phyloP scores from a whole-genome alignment of 2,329 filamentous ascomycete species.

The Cladosporium colombiae region DNA sequence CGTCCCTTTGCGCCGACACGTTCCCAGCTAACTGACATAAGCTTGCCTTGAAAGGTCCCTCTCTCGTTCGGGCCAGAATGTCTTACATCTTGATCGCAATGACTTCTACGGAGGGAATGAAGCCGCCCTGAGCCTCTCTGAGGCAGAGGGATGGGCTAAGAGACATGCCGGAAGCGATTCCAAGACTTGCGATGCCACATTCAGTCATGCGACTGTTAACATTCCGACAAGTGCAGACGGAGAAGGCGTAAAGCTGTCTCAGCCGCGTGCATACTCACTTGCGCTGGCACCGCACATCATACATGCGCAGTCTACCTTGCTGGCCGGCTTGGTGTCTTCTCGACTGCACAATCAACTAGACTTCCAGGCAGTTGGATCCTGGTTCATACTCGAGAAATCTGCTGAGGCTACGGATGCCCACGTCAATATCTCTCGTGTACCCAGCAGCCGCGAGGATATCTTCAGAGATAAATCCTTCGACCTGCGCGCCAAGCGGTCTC shows the following conservation, averaged over 20 bases:
- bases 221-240: slow-evolving; percentile 32
- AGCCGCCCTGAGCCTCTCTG: slow-evolving; percentile 80
- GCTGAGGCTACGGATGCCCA: background rate
- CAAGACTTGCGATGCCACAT: slow-evolving; percentile 20
- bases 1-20: slow-evolving; percentile 17
- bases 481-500: slow-evolving; percentile 74
- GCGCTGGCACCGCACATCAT: slow-evolving; percentile 84
- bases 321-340: slow-evolving; percentile 83
- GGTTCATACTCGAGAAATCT: slow-evolving; percentile 69
- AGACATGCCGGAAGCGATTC: slow-evolving; percentile 30
- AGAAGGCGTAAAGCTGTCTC: slow-evolving; percentile 50
- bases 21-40: slow-evolving; percentile 67
- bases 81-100: slow-evolving; percentile 86
- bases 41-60: slow-evolving; percentile 69
- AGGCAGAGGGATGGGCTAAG: slow-evolving; percentile 73
- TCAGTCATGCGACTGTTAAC: slow-evolving; percentile 39
- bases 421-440: slow-evolving; percentile 59
- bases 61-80: slow-evolving; percentile 86
- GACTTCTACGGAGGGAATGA: slow-evolving; percentile 85
- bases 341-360: slow-evolving; percentile 86
- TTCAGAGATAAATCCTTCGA: slow-evolving; percentile 77
- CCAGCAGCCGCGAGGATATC: slow-evolving; percentile 87
- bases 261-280: slow-evolving; percentile 75
- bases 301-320: slow-evolving; percentile 76
- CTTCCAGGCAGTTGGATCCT: slow-evolving; percentile 89